Conservation (phyloP, 2,329 filamentous ascomycete species). For the Chrysoporthe puriensis region DNA sequence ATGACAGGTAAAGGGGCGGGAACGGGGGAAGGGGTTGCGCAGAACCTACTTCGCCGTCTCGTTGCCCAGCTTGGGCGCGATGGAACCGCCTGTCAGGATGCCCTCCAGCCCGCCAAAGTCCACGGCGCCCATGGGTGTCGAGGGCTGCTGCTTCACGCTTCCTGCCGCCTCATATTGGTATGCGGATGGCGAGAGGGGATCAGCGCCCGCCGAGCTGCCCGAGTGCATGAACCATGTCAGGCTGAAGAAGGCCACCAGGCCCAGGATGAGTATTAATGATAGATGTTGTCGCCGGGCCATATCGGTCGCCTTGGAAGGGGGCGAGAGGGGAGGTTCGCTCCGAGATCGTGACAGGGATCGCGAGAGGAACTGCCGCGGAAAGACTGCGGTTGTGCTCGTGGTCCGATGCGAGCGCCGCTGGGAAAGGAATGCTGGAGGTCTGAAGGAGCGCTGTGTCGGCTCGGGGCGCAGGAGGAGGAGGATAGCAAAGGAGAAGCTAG, state of each 20-base stretch:
- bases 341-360: too few species aligned
- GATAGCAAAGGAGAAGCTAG: background rate
- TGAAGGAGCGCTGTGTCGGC: background rate
- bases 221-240: conserved; percentile 62
- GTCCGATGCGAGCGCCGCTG: background rate
- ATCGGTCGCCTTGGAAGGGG: background rate
- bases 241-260: conserved; percentile 59
- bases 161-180: conserved; percentile 34
- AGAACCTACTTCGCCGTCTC: conserved; percentile 70
- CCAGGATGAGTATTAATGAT: conserved; percentile 56
- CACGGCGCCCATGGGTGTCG: conserved; percentile 21
- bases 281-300: conserved; percentile 61
- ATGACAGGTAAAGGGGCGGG: background rate
- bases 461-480: background rate
- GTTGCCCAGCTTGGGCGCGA: conserved; percentile 81
- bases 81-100: conserved; percentile 69
- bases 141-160: conserved; percentile 29
- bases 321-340: background rate
- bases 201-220: conserved; percentile 27
- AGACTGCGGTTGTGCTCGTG: background rate
- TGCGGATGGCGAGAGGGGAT: conserved; percentile 29
- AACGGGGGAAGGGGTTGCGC: background rate
- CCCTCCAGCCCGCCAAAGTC: conserved; percentile 49
- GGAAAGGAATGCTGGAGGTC: background rate
- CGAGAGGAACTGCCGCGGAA: too few species aligned